Evolutionary conservation across 768 basidiomycete genomes (phyloP).

Genomic region (Pisolithus orientalis): DNA sequence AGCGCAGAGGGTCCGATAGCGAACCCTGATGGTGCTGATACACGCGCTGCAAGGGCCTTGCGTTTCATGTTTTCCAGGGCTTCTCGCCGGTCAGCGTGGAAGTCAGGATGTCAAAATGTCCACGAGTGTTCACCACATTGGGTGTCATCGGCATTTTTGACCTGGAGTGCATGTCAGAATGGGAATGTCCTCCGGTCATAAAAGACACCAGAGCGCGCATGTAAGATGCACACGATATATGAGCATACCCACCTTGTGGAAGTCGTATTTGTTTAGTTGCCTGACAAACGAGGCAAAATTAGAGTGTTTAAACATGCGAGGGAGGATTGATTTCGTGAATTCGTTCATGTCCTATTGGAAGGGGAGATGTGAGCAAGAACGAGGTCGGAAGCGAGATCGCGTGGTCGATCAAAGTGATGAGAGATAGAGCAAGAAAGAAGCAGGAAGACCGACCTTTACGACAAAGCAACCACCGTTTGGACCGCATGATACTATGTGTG

Average conservation of each 20-base stretch:
- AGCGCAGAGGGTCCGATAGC: background rate
- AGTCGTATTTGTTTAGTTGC: conserved; percentile 85
- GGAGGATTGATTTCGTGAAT: too few species aligned
- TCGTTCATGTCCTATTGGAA: too few species aligned
- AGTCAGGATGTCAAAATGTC: conserved; percentile 51
- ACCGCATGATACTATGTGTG: conserved; percentile 61
- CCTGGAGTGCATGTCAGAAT: too few species aligned
- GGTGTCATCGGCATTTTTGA: conserved; percentile 35
- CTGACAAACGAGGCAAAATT: too few species aligned
- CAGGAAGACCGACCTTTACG: conserved; percentile 49
- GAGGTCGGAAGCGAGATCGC: background rate
- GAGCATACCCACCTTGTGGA: conserved; percentile 64
- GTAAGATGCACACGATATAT: background rate
- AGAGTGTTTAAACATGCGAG: too few species aligned
- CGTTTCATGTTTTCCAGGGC: conserved; percentile 45
- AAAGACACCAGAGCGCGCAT: background rate
- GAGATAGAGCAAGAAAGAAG: background rate
- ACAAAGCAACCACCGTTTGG: conserved; percentile 83
- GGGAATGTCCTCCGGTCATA: too few species aligned
- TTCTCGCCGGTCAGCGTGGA: conserved; percentile 45
- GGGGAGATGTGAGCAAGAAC: background rate
- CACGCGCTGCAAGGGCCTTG: too few species aligned
- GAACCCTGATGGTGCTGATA: too few species aligned
- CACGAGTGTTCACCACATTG: conserved; percentile 57
- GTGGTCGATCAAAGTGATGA: background rate